A percentile compares a stretch with the other conserved stretches of the same genome.
phyloP scores from a whole-genome alignment of 805 yeast species.

The Wickerhamiella shivajii region DNA sequence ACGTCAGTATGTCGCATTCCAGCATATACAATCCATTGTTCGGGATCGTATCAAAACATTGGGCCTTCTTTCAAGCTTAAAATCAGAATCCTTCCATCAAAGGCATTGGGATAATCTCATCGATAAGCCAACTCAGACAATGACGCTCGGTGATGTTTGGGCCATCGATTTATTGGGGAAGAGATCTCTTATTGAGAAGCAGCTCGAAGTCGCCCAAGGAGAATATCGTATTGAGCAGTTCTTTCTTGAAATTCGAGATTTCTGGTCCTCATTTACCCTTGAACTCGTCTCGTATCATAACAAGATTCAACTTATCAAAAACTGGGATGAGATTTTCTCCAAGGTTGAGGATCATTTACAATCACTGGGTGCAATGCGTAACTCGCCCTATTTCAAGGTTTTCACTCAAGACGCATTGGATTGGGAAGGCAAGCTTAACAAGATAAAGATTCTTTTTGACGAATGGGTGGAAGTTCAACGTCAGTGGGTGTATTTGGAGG shows the following conservation, averaged over 20 bases:
- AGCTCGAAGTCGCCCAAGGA: constrained; percentile 52
- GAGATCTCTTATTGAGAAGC: constrained; percentile 31
- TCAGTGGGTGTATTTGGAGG: constrained; percentile 79
- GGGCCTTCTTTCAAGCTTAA: constrained; percentile 32
- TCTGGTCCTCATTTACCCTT: constrained; percentile 43
- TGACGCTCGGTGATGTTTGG: constrained; percentile 50
- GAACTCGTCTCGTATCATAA: constrained; percentile 40
- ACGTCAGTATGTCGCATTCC: constrained; percentile 57
- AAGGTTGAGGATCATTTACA: constrained; percentile 45
- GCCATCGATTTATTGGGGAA: constrained; percentile 35
- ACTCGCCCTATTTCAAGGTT: constrained; percentile 43
- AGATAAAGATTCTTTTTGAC: constrained; percentile 39
- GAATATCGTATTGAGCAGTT: constrained; percentile 53
- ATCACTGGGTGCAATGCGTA: constrained; percentile 51
- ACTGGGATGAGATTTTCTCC: constrained; percentile 53
- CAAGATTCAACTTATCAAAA: constrained; percentile 41
- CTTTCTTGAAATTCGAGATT: constrained; percentile 33
- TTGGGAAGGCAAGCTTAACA: constrained; percentile 43
- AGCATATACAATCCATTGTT: constrained; percentile 35
- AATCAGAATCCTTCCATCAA: constrained; percentile 40
- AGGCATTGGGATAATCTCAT: constrained; percentile 49
- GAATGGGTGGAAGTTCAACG: constrained; percentile 73
- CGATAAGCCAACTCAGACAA: constrained; percentile 6
- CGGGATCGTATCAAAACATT: constrained; percentile 29
- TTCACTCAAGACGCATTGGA: constrained; percentile 44